Percentiles rank a stretch among this genome's conserved stretches.
phyloP scores from a whole-genome alignment of 1,139 yeast species.

The Hyphopichia fennica region DNA sequence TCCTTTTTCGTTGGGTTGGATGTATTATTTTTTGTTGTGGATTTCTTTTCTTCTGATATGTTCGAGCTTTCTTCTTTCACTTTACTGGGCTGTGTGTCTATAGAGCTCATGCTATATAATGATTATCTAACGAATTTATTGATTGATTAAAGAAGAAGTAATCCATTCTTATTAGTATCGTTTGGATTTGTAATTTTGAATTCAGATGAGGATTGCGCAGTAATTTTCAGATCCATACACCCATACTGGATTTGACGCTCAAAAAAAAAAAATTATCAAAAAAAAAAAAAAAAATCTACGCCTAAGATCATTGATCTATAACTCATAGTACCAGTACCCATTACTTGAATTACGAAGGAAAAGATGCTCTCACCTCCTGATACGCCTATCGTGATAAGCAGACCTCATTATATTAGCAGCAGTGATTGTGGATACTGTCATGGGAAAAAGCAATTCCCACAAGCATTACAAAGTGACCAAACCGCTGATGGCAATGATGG shows the following conservation, averaged over 20 bases:
- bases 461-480: constrained; percentile 2
- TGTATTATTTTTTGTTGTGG: neutral
- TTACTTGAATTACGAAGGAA: no score
- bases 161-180: no score
- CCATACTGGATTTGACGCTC: no score
- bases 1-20: constrained; percentile 14
- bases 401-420: constrained; percentile 23
- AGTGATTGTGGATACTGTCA: constrained; percentile 66
- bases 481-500: constrained; percentile 9
- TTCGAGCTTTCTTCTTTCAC: neutral
- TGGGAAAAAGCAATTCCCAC: constrained; percentile 37
- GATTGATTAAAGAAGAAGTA: no score
- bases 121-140: neutral
- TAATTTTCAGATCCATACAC: no score
- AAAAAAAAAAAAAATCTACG: no score
- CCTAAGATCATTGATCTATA: no score
- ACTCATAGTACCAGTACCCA: no score
- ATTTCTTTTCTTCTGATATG: neutral
- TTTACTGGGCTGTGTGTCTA: neutral
- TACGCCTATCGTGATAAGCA: constrained; percentile 11
- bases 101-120: neutral
- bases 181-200: no score
- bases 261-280: no score
- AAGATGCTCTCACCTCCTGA: neutral
- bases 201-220: no score